Evolutionary conservation across 306 rosid species (phyloP).

Genomic region (Rubus idaeus): DNA sequence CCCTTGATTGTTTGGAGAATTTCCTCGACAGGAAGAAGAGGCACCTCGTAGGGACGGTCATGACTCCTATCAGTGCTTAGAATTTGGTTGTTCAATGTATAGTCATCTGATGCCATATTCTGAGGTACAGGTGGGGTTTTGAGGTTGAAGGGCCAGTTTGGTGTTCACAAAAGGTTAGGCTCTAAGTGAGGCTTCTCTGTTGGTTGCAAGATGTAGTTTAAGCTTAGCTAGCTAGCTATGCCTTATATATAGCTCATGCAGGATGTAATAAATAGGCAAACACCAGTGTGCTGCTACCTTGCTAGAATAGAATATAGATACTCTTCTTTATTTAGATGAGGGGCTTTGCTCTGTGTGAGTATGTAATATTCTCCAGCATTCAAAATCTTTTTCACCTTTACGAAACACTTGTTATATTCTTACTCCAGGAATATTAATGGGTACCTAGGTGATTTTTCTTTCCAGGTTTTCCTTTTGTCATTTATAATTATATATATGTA

Average conservation of each 20-base stretch:
- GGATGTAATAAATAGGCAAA: neutral
- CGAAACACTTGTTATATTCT: conserved; percentile 5
- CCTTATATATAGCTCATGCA: conserved; percentile 6
- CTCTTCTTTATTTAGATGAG: neutral
- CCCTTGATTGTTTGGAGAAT: conserved; percentile 48
- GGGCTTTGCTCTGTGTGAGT: neutral
- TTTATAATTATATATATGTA: neutral
- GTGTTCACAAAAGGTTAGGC: neutral
- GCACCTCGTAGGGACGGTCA: conserved; percentile 9
- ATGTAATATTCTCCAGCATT: neutral
- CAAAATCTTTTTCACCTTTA: neutral
- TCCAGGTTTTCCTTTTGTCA: neutral
- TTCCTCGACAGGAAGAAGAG: conserved; percentile 23
- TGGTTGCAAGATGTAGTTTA: neutral
- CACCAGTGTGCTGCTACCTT: conserved; percentile 10
- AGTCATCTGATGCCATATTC: conserved; percentile 8
- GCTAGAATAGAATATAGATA: neutral
- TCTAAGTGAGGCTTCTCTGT: neutral
- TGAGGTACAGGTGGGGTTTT: neutral
- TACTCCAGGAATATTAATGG: conserved; percentile 19
- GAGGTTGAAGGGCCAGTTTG: conserved; percentile 12
- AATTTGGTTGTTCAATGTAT: conserved; percentile 15
- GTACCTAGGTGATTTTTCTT: neutral
- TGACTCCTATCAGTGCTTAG: conserved; percentile 8
- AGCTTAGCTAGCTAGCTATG: neutral